phyloP scores from a whole-genome alignment of 2,329 filamentous ascomycete genomes.

The Sclerotinia subarctica region DNA sequence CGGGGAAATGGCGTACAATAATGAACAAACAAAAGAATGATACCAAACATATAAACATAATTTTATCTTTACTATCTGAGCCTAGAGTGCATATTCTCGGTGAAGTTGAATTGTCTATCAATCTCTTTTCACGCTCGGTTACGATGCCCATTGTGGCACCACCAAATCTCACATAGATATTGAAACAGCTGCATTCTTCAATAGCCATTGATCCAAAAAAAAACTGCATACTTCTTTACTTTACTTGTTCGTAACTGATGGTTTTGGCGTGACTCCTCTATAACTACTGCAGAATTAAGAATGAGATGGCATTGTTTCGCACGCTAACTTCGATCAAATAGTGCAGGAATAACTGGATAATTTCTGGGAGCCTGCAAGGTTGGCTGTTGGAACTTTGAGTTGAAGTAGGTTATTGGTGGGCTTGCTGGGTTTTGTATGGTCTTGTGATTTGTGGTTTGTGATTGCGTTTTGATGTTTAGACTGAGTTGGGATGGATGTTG shows the following conservation, averaged over 20 bases:
- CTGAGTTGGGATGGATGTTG: not conserved
- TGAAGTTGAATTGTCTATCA: not conserved
- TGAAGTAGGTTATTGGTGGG: not conserved
- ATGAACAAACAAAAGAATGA: constrained; percentile 4
- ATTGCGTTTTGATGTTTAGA: not conserved
- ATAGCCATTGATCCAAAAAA: not conserved
- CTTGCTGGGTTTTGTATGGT: not conserved
- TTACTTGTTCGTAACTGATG: not conserved
- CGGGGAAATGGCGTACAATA: not conserved
- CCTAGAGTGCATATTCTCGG: no score
- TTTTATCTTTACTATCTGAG: not conserved
- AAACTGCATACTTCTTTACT: not conserved
- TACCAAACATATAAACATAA: not conserved
- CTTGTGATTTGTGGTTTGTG: not conserved
- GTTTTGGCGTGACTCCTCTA: not conserved
- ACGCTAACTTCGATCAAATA: no score
- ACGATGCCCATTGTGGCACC: not conserved
- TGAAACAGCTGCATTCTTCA: not conserved
- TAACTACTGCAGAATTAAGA: not conserved
- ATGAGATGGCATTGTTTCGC: no score
- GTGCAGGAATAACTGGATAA: not conserved
- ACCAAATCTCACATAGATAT: not conserved
- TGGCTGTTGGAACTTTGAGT: no score
- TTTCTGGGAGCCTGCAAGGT: not conserved
- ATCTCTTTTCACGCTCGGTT: constrained; percentile 4